Evolutionary conservation across 768 basidiomycete genomes (phyloP).

Genomic region (Coprinopsis sp.): DNA sequence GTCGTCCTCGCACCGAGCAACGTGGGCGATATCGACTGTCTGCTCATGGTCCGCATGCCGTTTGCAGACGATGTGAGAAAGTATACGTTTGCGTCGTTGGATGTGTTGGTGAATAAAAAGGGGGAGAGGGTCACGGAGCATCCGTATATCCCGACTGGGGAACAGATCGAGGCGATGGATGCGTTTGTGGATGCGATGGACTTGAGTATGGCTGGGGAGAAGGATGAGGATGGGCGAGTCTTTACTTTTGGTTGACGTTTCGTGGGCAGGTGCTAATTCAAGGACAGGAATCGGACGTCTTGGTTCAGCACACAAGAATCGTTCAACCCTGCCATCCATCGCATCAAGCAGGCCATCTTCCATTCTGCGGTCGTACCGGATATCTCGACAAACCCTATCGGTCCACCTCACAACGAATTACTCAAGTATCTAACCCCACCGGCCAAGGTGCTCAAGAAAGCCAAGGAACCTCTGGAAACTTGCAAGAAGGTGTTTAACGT

Average conservation of each 20-base stretch:
- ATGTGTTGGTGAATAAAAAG: constrained; percentile 65
- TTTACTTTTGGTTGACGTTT: neutral
- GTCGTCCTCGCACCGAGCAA: constrained; percentile 65
- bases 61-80: constrained; percentile 92
- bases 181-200: constrained; percentile 87
- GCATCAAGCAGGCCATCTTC: constrained; percentile 90
- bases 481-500: constrained; percentile 70
- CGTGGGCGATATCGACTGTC: constrained; percentile 67
- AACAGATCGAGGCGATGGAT: constrained; percentile 80
- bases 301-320: constrained; percentile 81
- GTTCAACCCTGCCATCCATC: constrained; percentile 87
- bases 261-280: constrained; percentile 1
- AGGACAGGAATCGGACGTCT: constrained; percentile 46
- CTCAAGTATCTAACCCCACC: constrained; percentile 84
- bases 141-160: constrained; percentile 75
- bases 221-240: constrained; percentile 68
- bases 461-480: constrained; percentile 49
- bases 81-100: constrained; percentile 81
- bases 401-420: constrained; percentile 82
- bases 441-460: constrained; percentile 55
- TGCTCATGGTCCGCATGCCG: constrained; percentile 90
- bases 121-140: constrained; percentile 74
- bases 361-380: constrained; percentile 79
- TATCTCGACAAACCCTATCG: constrained; percentile 66
- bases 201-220: constrained; percentile 70